phyloP scores from a whole-genome alignment of 2,329 filamentous ascomycete species.

The Penicillium sp. region DNA sequence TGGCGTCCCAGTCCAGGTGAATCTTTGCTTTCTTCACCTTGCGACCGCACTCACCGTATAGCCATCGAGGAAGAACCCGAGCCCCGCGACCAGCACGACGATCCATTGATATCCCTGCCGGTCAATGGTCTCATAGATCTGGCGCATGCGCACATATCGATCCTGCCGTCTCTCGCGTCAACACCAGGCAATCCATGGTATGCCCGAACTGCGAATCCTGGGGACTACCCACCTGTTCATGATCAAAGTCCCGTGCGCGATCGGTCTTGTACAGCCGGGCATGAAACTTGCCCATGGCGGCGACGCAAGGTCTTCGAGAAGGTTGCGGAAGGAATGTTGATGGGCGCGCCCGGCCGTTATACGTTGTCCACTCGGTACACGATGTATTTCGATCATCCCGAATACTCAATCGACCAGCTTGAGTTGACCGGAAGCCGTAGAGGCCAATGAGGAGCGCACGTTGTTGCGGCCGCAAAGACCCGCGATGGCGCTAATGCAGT shows the following conservation, averaged over 20 bases:
- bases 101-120: constrained; percentile 44
- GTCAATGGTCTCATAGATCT: constrained; percentile 47
- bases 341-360: background rate
- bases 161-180: constrained; percentile 23
- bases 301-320: background rate
- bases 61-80: constrained; percentile 52
- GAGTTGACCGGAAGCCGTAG: no score
- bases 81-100: constrained; percentile 47
- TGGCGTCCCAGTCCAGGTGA: no score
- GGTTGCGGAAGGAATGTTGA: background rate
- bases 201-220: background rate
- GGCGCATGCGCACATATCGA: constrained; percentile 44
- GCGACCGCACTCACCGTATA: constrained; percentile 35
- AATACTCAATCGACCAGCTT: no score
- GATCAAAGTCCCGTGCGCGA: constrained; percentile 45
- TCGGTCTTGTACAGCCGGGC: constrained; percentile 44
- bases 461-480: no score
- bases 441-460: no score
- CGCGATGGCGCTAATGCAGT: no score
- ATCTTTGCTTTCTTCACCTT: no score
- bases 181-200: background rate
- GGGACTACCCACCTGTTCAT: constrained; percentile 38
- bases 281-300: constrained; percentile 35
- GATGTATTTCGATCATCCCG: constrained; percentile 1
- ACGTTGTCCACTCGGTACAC: background rate